These are phyloP conservation scores for Pseudonitzschia multiseries DNA, from an alignment of 108 stramenopile genomes.

Conservation along the genomic window DNA sequence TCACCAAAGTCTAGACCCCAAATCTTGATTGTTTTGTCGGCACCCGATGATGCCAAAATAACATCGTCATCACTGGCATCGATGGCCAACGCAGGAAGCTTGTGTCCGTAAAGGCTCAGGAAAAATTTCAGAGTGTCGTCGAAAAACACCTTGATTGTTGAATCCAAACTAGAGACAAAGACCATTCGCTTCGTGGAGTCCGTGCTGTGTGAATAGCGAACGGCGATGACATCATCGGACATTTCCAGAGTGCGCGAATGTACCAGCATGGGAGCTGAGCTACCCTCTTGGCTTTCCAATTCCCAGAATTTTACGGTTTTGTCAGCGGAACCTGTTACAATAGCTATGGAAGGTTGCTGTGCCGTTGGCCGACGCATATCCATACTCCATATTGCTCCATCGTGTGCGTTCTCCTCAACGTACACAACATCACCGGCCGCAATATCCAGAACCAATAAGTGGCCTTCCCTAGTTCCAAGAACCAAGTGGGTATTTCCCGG, in stretches of 20 bases:
- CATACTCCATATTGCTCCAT: slow-evolving; percentile 85
- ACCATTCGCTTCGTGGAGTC: slow-evolving; percentile 70
- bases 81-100: slow-evolving; percentile 93
- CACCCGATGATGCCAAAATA: slow-evolving; percentile 92
- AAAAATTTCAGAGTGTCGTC: slow-evolving; percentile 98
- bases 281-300: slow-evolving; percentile 60
- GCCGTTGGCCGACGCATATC: slow-evolving; percentile 65
- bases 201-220: slow-evolving; percentile 80
- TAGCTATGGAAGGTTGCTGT: slow-evolving; percentile 44
- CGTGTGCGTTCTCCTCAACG: slow-evolving; percentile 78
- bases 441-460: slow-evolving; percentile 76
- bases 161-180: slow-evolving; percentile 91
- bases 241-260: slow-evolving; percentile 93
- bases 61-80: slow-evolving; percentile 94
- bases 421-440: slow-evolving; percentile 82
- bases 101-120: slow-evolving; percentile 96
- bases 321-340: slow-evolving; percentile 93
- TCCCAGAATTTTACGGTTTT: slow-evolving; percentile 97
- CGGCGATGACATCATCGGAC: slow-evolving; percentile 94
- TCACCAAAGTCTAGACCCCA: slow-evolving; percentile 99
- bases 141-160: slow-evolving; percentile 96
- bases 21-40: slow-evolving; percentile 97
- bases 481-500: slow-evolving; percentile 88
- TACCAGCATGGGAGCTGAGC: slow-evolving; percentile 65
- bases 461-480: slow-evolving; percentile 86